These are phyloP conservation scores for Sphagnum tenellum DNA, from an alignment of 225 moss, liverwort and hornwort genomes.

Conservation along the genomic window DNA sequence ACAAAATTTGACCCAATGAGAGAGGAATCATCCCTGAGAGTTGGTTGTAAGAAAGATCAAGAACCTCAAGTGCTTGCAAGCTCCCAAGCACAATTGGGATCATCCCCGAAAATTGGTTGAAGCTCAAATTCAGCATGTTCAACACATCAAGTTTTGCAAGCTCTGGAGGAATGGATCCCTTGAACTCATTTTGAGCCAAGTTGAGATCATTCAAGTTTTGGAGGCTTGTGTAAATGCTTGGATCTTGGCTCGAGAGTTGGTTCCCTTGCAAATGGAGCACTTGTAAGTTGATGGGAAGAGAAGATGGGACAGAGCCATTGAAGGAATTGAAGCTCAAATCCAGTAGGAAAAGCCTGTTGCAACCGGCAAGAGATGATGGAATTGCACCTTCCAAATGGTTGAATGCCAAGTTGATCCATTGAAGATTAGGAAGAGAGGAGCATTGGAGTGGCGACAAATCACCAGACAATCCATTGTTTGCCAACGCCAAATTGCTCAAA, in stretches of 20 bases:
- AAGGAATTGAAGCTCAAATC: constrained; percentile 13
- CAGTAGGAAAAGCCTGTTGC: constrained; percentile 19
- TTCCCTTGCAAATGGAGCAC: background rate
- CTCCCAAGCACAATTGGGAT: constrained; percentile 37
- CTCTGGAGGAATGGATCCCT: constrained; percentile 19
- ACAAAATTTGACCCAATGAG: constrained; percentile 22
- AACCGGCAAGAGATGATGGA: constrained; percentile 25
- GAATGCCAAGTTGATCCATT: constrained; percentile 24
- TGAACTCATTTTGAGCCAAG: constrained; percentile 25
- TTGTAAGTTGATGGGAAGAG: constrained; percentile 7
- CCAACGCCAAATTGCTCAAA: constrained; percentile 25
- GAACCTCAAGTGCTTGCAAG: constrained; percentile 28
- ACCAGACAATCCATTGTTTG: constrained; percentile 24
- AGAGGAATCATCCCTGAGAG: constrained; percentile 37
- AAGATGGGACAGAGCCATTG: background rate
- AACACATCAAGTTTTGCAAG: constrained; percentile 22
- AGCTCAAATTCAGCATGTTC: constrained; percentile 33
- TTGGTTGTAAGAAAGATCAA: constrained; percentile 40
- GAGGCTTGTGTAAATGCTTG: background rate
- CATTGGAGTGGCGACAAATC: constrained; percentile 20
- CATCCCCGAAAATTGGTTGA: constrained; percentile 29
- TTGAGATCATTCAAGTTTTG: constrained; percentile 7
- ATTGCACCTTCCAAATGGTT: constrained; percentile 34
- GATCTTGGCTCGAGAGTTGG: background rate
- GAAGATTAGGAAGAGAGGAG: constrained; percentile 23